A percentile compares a stretch with the other conserved stretches of the same genome.
Evolutionary conservation across 495 filamentous ascomycete genomes (phyloP).

Genomic region (Cryomyces minteri): DNA sequence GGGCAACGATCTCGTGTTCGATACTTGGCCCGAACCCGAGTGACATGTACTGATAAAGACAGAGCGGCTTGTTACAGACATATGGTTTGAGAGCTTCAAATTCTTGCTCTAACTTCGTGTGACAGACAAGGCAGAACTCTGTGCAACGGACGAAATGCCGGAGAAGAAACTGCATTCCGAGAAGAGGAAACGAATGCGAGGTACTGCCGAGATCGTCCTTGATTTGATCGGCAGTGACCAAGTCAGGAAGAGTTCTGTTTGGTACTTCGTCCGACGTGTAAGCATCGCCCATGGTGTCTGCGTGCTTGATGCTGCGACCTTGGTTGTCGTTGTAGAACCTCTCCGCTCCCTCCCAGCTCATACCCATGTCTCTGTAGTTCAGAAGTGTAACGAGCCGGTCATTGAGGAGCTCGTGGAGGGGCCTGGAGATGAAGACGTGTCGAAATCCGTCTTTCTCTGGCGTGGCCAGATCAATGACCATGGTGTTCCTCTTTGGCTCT

Average conservation of each 20-base stretch:
- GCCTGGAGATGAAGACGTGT: slow-evolving; percentile 50
- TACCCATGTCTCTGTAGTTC: slow-evolving; percentile 31
- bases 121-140: slow-evolving; percentile 78
- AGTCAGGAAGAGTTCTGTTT: not conserved
- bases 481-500: not conserved
- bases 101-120: slow-evolving; percentile 45
- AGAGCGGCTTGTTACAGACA: slow-evolving; percentile 65
- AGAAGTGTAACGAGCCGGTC: slow-evolving; percentile 45
- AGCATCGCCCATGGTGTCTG: slow-evolving; percentile 16
- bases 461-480: slow-evolving; percentile 1
- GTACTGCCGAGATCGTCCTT: not conserved
- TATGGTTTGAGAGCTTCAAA: slow-evolving; percentile 86
- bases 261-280: slow-evolving; percentile 16
- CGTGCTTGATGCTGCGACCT: slow-evolving; percentile 16
- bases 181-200: slow-evolving; percentile 40
- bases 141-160: slow-evolving; percentile 69
- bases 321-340: slow-evolving; percentile 29
- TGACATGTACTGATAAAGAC: slow-evolving; percentile 83
- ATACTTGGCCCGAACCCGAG: slow-evolving; percentile 71
- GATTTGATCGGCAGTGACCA: slow-evolving; percentile 14
- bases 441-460: slow-evolving; percentile 15
- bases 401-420: slow-evolving; percentile 53
- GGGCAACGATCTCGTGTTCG: slow-evolving; percentile 64
- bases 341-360: slow-evolving; percentile 60
- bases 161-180: slow-evolving; percentile 65